These are phyloP conservation scores for Amanita rimosa DNA, from an alignment of 768 basidiomycete species.

Conservation along the genomic window DNA sequence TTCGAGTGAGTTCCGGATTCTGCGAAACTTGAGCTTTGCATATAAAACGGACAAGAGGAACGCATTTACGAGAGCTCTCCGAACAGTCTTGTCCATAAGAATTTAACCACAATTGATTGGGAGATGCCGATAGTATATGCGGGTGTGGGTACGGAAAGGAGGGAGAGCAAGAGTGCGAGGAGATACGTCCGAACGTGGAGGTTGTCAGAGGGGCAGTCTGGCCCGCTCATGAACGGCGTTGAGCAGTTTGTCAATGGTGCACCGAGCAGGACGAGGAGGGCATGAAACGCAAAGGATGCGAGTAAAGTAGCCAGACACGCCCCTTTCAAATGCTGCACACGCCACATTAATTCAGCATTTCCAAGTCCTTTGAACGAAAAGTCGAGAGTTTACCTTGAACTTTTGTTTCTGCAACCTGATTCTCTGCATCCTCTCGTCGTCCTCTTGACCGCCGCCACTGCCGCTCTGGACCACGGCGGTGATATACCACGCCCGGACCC, in stretches of 20 bases:
- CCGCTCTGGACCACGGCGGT: constrained; percentile 25
- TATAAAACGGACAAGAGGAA: constrained; percentile 1
- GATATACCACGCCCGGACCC: constrained; percentile 49
- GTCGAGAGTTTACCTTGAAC: constrained; percentile 24
- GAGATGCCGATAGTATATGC: constrained; percentile 54
- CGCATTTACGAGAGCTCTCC: constrained; percentile 65
- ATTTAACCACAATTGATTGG: constrained; percentile 38
- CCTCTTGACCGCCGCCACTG: constrained; percentile 11
- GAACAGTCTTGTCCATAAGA: constrained; percentile 73
- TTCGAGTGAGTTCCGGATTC: constrained; percentile 58
- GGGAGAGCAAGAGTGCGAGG: constrained; percentile 55
- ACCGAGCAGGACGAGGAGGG: constrained; percentile 55
- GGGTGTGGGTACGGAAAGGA: constrained; percentile 56
- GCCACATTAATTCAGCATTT: neutral
- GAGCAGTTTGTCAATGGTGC: constrained; percentile 55
- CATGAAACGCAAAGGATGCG: constrained; percentile 35
- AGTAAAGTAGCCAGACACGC: constrained; percentile 44
- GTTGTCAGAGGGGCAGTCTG: constrained; percentile 9
- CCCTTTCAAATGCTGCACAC: constrained; percentile 33
- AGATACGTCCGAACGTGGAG: constrained; percentile 45
- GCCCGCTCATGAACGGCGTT: constrained; percentile 1
- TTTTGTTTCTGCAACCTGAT: constrained; percentile 25
- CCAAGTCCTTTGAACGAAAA: neutral
- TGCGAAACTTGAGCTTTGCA: constrained; percentile 12
- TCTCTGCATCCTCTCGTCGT: constrained; percentile 33